Evolutionary conservation across 164 flowering plant genomes (phyloP).

Genomic region (Berberis thunbergii): DNA sequence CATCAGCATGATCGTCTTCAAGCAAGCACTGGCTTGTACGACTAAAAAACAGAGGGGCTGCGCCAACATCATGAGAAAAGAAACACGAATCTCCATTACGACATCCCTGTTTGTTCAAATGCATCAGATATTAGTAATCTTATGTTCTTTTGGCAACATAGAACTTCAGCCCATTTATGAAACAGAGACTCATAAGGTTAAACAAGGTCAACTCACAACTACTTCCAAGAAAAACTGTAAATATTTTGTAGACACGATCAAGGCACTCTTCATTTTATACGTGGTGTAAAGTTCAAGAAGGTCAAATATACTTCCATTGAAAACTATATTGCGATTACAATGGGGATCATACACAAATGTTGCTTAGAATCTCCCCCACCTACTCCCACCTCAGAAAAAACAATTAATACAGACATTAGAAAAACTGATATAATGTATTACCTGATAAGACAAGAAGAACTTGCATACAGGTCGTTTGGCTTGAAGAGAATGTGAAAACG

Average conservation of each 20-base stretch:
- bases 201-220: not conserved
- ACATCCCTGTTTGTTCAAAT: constrained; percentile 64
- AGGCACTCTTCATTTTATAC: too few relatives aligned
- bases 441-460: constrained; percentile 72
- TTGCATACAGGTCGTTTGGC: constrained; percentile 66
- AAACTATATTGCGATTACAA: too few relatives aligned
- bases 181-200: too few relatives aligned
- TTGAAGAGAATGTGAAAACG: constrained; percentile 64
- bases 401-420: too few relatives aligned
- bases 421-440: constrained; percentile 6
- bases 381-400: not conserved
- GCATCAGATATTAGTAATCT: constrained; percentile 4
- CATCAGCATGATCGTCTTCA: constrained; percentile 42
- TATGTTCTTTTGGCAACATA: not conserved
- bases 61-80: constrained; percentile 55
- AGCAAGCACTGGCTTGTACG: constrained; percentile 32
- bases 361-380: too few relatives aligned
- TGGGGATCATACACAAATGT: too few relatives aligned
- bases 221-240: too few relatives aligned
- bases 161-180: too few relatives aligned
- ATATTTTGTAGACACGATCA: too few relatives aligned
- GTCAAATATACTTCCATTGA: too few relatives aligned
- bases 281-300: too few relatives aligned
- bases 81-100: constrained; percentile 70
- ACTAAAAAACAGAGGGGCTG: constrained; percentile 16